Base-by-base conservation (phyloP, 345 rosid genomes). In the Eucalyptus curtisii region DNA sequence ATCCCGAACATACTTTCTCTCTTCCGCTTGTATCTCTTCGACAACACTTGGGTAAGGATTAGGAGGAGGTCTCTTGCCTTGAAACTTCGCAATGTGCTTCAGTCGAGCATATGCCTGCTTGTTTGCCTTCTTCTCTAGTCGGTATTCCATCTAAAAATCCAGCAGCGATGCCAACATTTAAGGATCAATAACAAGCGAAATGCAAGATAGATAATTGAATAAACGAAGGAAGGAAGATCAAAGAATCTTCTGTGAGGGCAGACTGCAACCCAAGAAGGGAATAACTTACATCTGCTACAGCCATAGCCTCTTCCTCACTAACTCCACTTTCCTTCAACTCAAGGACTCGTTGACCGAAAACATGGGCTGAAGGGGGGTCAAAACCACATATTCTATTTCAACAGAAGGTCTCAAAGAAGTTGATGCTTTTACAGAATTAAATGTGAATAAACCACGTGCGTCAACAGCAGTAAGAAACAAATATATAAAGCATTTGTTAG, bases 281-380 rank as follows among this genome's bases (percentile, higher is more conserved):
- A 76, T 49, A 87, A 86, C 93, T 33, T 91, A 96, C 99, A 92
- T 96, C 95, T 61, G 99, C 98, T 19, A 95, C 90, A n/a, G 95
- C 90, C 93, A 96, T 93, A 49, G 99, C 99, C 87, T 95, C 94
- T 89, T 93, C 95, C 91, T 94, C 97, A 8, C 87, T 55, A 88
- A 96, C 95, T 89, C 99, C 99, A 47, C 93, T 93, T 89, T 95
- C 94, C 89, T 94, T 96, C 94, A 97, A 89, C 90, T 95, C 93
- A 89, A 96, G 95, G 59, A 97, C 96, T 25, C 97, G 96, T 86
- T 90, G 89, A 88, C 95, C 95, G 90, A 93, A 96, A 16, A 94
- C 48, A 59, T 96, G 97, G 30, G 98, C 98, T 25, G 96, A 95
- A 89, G 97, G 97, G 14, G 98, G 97, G 57, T 95, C 90, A 88